Evolutionary conservation across 73 alveolate genomes (phyloP), one percentile per base, ranked within the genome.

Genomic region (Paramecium tetraurelia): DNA sequence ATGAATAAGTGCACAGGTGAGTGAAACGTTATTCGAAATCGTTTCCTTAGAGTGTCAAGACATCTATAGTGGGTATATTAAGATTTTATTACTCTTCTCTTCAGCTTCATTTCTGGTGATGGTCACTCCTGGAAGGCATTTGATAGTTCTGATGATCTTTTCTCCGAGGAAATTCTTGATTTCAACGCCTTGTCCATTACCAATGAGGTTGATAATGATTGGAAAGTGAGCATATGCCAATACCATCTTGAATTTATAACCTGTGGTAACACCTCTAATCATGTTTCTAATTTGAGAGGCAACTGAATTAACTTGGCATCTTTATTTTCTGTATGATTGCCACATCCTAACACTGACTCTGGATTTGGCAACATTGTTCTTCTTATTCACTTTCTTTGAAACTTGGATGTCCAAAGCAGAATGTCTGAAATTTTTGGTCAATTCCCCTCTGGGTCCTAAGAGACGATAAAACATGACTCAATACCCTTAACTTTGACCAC

Each of bases 211-310:
- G 68, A 92, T 96, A 92, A 96, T 95, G 97, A 97, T 97, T 88
- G 99, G 99, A 97, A 97, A 97, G 92, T 97, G 99, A 69, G 99
- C 99, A 69, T 94, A 94, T 59, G 97, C 99, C 68, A 96, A 94
- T 72, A 98, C 96, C 99, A 97, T 96, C 95, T 96, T 96, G 96
- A 96, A 97, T 90, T 96, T 96, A 96, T 93, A 97, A 90, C 98
- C 95, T 92, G 93, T 86, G 85, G 93, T 86, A 41, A 92, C 97
- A 24, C 98, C 98, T 89, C 92, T 72, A 90, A 92, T 86, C 95
- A 96, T 93, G 92, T 96, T 96, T 86, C 85, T 90, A 92, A 96
- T 89, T 71, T 89, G 69, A 44, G 94, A 89, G 53, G 85, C 89
- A 71, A 89, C 75, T 41, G 92, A 12, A 46, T 89, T 77, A 44